Evolutionary conservation across 345 rosid species (phyloP).

Genomic region (Melaleuca quinquenervia): DNA sequence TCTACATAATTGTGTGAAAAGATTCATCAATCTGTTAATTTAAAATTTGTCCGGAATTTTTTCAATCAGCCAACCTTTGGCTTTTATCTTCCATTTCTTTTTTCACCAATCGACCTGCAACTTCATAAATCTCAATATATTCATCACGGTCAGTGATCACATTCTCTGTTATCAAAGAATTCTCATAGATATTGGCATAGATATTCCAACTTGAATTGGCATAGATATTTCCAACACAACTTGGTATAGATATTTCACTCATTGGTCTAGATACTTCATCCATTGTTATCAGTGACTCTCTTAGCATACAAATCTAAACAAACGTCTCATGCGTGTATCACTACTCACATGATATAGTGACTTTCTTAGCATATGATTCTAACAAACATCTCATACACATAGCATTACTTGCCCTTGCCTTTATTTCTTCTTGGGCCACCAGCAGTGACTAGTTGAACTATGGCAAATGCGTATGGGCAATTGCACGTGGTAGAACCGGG

Average conservation of each 20-base stretch:
- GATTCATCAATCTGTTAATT: background rate
- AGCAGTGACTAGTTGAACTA: background rate
- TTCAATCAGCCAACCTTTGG: rapidly evolving
- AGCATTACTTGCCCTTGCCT: background rate
- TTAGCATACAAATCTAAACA: background rate
- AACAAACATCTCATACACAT: too few relatives aligned
- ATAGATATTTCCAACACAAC: too few relatives aligned
- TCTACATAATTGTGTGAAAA: background rate
- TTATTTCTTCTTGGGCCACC: background rate
- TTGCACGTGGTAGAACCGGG: background rate
- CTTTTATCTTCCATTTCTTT: background rate
- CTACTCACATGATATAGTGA: too few relatives aligned
- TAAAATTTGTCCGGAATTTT: background rate
- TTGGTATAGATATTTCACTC: too few relatives aligned
- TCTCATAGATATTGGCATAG: too few relatives aligned
- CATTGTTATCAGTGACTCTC: too few relatives aligned
- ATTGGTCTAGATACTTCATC: too few relatives aligned
- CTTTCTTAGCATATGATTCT: background rate
- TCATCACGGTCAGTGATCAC: rapidly evolving
- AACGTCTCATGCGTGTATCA: too few relatives aligned
- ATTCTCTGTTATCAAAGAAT: background rate
- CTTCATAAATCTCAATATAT: background rate
- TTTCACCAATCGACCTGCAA: background rate
- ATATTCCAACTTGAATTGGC: background rate
- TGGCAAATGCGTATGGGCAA: background rate